Percentiles rank a stretch among this genome's conserved stretches.
These are phyloP conservation scores for Beauveria australis DNA, from an alignment of 2,329 filamentous ascomycete species.

Conservation along the genomic window DNA sequence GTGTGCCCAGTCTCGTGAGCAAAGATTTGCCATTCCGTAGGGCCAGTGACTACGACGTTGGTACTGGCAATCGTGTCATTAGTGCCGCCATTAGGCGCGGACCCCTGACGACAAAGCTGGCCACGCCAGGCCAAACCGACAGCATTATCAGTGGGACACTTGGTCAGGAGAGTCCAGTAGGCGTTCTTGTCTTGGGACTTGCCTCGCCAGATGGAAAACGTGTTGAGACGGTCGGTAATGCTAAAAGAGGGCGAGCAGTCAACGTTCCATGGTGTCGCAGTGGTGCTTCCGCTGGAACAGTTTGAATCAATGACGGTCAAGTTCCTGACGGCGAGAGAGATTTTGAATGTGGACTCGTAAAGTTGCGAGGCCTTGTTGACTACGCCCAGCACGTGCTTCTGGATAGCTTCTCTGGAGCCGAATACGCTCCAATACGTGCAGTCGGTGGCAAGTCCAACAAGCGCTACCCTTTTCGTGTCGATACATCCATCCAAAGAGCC, in stretches of 20 bases:
- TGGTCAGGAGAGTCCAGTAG: conserved; percentile 86
- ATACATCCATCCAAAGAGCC: conserved; percentile 81
- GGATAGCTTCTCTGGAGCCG: conserved; percentile 48
- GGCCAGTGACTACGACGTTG: conserved; percentile 80
- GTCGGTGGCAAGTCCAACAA: conserved; percentile 87
- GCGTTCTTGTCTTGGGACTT: conserved; percentile 70
- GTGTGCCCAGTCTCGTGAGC: conserved; percentile 92
- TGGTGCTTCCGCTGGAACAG: conserved; percentile 64
- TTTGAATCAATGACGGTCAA: conserved; percentile 64
- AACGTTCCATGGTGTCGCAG: conserved; percentile 75
- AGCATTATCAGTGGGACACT: conserved; percentile 71
- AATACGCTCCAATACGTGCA: conserved; percentile 81
- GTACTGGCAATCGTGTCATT: conserved; percentile 73
- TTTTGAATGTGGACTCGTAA: conserved; percentile 89
- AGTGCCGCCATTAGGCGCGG: conserved; percentile 44
- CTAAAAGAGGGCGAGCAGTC: conserved; percentile 54
- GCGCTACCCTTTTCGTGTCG: conserved; percentile 78
- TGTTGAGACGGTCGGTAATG: conserved; percentile 72
- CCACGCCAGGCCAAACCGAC: conserved; percentile 92
- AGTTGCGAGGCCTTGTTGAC: conserved; percentile 82
- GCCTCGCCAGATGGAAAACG: conserved; percentile 86
- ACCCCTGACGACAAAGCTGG: conserved; percentile 63
- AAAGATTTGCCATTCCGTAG: conserved; percentile 89
- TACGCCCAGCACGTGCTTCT: conserved; percentile 68
- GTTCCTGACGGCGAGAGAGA: conserved; percentile 83